Evolutionary conservation across 2,329 filamentous ascomycete genomes (phyloP).

Genomic region (Blumeria hordei): DNA sequence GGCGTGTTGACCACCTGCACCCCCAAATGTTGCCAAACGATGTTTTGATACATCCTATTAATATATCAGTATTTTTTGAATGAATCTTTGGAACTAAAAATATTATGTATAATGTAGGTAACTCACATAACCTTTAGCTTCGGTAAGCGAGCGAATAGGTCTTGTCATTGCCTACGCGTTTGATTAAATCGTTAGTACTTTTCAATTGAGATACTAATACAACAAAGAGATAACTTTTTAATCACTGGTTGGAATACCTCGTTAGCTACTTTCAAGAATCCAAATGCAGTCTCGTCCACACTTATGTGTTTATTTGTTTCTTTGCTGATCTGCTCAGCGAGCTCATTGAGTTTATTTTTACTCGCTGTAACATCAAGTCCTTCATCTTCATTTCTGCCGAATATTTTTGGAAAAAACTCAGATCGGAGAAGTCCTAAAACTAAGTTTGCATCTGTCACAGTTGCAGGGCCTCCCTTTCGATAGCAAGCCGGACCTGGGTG

Average conservation of each 20-base stretch:
- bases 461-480: slow-evolving; percentile 66
- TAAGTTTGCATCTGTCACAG: slow-evolving; percentile 83
- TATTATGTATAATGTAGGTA: no score
- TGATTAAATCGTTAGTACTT: no score
- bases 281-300: slow-evolving; percentile 66
- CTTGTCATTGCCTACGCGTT: no score
- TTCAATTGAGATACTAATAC: slow-evolving; percentile 41
- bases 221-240: slow-evolving; percentile 63
- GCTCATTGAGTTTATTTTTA: slow-evolving; percentile 46
- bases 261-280: slow-evolving; percentile 74
- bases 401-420: slow-evolving; percentile 88
- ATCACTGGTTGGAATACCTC: slow-evolving; percentile 84
- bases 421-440: slow-evolving; percentile 65
- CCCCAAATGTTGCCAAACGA: no score
- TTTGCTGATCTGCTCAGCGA: slow-evolving; percentile 54
- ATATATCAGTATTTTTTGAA: no score
- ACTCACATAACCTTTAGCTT: no score
- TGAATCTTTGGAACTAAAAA: no score
- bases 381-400: slow-evolving; percentile 70
- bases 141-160: no score
- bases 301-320: slow-evolving; percentile 51
- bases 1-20: no score
- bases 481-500: slow-evolving; percentile 84
- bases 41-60: no score
- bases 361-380: slow-evolving; percentile 56